Conservation (phyloP, 2,329 filamentous ascomycete species). For the Aspergillus terreus region DNA sequence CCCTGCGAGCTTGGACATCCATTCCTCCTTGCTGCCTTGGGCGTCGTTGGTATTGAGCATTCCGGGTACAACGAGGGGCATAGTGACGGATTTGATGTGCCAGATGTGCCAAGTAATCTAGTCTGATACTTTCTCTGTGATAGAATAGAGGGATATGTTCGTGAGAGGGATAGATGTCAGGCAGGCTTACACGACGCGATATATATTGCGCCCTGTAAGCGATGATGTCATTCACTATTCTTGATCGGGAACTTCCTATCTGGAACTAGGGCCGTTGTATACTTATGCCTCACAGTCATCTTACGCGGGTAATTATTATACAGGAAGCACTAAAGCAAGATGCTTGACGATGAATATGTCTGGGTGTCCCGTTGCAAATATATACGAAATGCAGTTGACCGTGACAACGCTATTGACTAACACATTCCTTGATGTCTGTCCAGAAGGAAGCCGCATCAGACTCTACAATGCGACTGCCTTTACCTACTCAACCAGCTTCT, state of each 20-base stretch:
- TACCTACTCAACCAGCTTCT: too few relatives aligned
- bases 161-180: neutral
- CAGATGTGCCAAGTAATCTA: neutral
- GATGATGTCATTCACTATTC: neutral
- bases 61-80: conserved; percentile 48
- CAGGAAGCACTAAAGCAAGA: too few relatives aligned
- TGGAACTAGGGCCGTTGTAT: neutral
- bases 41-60: conserved; percentile 31
- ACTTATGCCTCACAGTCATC: neutral
- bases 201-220: neutral
- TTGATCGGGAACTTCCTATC: neutral
- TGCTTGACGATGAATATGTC: neutral
- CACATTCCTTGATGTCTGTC: too few relatives aligned
- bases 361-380: too few relatives aligned
- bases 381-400: too few relatives aligned
- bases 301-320: too few relatives aligned
- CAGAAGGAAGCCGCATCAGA: too few relatives aligned
- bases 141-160: neutral
- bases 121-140: too few relatives aligned
- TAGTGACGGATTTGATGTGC: conserved; percentile 17
- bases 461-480: too few relatives aligned
- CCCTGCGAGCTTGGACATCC: conserved; percentile 44
- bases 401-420: too few relatives aligned
- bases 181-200: neutral
- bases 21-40: conserved; percentile 34